These are phyloP conservation scores for Berberis vulgaris DNA, from an alignment of 164 flowering plant genomes.

Conservation along the genomic window DNA sequence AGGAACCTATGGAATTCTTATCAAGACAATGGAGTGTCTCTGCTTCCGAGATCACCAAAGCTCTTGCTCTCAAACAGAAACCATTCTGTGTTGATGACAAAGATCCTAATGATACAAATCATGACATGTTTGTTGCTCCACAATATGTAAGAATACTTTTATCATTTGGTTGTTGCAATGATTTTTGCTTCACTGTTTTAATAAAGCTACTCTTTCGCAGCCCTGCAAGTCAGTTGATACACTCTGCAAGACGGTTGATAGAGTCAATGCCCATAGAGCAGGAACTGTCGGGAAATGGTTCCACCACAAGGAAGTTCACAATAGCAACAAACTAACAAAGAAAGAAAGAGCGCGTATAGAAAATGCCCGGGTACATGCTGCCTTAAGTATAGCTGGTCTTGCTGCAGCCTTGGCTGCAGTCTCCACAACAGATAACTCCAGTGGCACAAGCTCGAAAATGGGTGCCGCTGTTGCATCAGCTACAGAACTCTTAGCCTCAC, in stretches of 20 bases:
- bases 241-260: slow-evolving; percentile 9
- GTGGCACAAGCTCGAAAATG: slow-evolving; percentile 40
- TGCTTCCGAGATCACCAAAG: slow-evolving; percentile 71
- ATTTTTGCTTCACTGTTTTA: too few species aligned
- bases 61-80: slow-evolving; percentile 53
- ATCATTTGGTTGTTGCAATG: too few species aligned
- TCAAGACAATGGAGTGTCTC: slow-evolving; percentile 93
- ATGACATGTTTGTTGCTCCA: slow-evolving; percentile 20
- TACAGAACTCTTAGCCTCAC: slow-evolving; percentile 73
- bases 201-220: slow-evolving; percentile 10
- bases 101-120: slow-evolving; percentile 12
- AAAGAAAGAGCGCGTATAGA: slow-evolving; percentile 66
- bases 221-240: slow-evolving; percentile 17
- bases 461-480: slow-evolving; percentile 66
- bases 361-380: slow-evolving; percentile 66
- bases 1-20: slow-evolving; percentile 87
- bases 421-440: slow-evolving; percentile 42
- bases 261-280: slow-evolving; percentile 15
- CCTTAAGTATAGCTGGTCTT: slow-evolving; percentile 65
- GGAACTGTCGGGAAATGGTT: slow-evolving; percentile 74
- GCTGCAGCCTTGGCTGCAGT: slow-evolving; percentile 85
- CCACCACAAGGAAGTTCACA: slow-evolving; percentile 37
- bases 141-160: slow-evolving; percentile 28
- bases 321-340: slow-evolving; percentile 32
- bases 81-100: slow-evolving; percentile 17